Percentiles rank a stretch among this genome's conserved stretches.
phyloP scores from a whole-genome alignment of 192 early-diverging fungal species.

The Lunasporangiospora selenospora region DNA sequence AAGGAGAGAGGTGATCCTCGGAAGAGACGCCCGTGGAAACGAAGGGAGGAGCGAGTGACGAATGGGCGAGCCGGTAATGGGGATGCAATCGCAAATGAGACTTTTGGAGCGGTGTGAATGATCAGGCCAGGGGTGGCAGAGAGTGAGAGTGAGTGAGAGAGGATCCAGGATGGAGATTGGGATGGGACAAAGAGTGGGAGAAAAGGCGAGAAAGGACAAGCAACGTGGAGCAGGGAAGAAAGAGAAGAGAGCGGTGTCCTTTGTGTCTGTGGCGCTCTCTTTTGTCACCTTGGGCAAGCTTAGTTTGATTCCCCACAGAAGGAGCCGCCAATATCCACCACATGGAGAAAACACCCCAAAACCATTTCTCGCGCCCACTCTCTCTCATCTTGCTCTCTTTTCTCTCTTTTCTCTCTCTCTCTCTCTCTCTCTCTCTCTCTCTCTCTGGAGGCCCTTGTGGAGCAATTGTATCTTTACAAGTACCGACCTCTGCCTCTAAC shows the following conservation, averaged over 20 bases:
- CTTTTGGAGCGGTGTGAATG: not conserved
- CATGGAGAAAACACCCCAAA: too few species aligned
- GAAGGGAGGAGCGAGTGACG: not conserved
- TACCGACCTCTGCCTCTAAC: too few species aligned
- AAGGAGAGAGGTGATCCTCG: not conserved
- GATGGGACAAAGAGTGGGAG: not conserved
- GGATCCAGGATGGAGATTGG: not conserved
- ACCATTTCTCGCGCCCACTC: too few species aligned
- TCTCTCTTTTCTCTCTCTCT: not conserved
- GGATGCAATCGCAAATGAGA: not conserved
- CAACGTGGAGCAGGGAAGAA: not conserved
- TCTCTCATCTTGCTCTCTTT: not conserved
- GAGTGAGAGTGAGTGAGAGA: constrained; percentile 1
- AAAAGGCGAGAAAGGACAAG: not conserved
- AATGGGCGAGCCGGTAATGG: not conserved
- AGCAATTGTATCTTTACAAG: too few species aligned
- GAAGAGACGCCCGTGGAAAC: not conserved
- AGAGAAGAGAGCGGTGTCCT: not conserved
- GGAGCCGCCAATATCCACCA: too few species aligned
- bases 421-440: not conserved
- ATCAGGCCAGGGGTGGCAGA: not conserved
- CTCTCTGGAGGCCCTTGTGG: not conserved
- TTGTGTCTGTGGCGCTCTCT: not conserved
- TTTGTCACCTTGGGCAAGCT: too few species aligned
- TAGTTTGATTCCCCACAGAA: too few species aligned